Conservation (phyloP, 2,329 filamentous ascomycete species). For the Neopestalotiopsis sp. region DNA sequence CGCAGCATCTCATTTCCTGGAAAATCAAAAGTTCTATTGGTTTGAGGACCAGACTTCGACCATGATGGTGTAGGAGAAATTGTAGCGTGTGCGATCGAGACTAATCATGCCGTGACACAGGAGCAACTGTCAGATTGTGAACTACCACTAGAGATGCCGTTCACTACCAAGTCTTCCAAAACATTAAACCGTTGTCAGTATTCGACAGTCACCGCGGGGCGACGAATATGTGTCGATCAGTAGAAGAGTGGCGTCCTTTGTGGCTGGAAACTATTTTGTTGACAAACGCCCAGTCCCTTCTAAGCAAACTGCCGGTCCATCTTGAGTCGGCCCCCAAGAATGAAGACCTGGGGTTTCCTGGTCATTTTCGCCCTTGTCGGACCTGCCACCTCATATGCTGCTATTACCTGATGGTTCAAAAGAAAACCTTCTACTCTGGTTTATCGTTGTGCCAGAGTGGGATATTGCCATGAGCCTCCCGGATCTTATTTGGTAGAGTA, state of each 20-base stretch:
- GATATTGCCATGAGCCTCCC: conserved; percentile 9
- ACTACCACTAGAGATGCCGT: neutral
- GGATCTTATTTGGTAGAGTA: neutral
- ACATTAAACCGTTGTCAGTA: neutral
- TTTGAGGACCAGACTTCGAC: neutral
- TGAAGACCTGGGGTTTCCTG: neutral
- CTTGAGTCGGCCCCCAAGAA: neutral
- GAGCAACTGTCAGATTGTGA: neutral
- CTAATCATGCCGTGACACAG: neutral
- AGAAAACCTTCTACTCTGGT: neutral
- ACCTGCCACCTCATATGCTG: neutral
- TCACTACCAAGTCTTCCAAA: neutral
- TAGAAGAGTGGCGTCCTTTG: neutral
- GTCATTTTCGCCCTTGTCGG: neutral
- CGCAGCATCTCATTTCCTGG: neutral
- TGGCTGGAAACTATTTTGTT: conserved; percentile 1
- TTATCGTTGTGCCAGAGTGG: neutral
- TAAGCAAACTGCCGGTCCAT: neutral
- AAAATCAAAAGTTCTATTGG: neutral
- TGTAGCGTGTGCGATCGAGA: neutral
- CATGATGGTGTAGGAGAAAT: neutral
- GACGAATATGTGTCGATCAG: neutral
- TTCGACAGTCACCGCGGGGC: neutral
- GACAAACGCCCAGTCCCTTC: neutral
- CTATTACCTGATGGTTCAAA: neutral